Evolutionary conservation across 1,139 yeast species (phyloP).

Genomic region (Lodderomyces pseudojiufengensis): DNA sequence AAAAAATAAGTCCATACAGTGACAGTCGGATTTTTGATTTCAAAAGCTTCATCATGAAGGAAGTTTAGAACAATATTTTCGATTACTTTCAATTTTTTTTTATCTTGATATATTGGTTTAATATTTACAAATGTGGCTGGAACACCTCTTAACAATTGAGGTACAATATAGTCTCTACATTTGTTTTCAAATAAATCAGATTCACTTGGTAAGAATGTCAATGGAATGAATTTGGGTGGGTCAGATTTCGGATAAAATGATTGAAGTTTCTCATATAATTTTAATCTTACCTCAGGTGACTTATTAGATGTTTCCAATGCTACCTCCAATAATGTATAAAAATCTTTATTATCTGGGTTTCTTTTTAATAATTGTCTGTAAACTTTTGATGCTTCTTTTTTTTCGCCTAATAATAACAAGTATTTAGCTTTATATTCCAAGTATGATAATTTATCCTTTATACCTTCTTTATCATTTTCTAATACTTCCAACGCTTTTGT

Average conservation of each 20-base stretch:
- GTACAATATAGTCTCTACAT: constrained; percentile 50
- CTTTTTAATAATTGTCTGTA: constrained; percentile 74
- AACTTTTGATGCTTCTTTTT: constrained; percentile 61
- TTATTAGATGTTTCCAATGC: constrained; percentile 47
- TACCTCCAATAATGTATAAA: constrained; percentile 64
- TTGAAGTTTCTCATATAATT: constrained; percentile 61
- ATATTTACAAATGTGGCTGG: constrained; percentile 88
- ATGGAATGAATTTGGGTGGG: constrained; percentile 73
- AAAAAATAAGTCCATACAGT: constrained; percentile 77
- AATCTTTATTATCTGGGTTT: constrained; percentile 75
- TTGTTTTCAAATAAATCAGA: constrained; percentile 42
- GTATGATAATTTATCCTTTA: constrained; percentile 61
- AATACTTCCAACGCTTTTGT: constrained; percentile 62
- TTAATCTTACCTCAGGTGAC: constrained; percentile 39
- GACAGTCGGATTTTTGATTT: constrained; percentile 44
- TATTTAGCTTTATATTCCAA: constrained; percentile 69
- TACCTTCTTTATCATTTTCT: constrained; percentile 48
- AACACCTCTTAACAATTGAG: constrained; percentile 72
- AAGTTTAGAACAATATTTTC: constrained; percentile 54
- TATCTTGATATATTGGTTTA: constrained; percentile 68
- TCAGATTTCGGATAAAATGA: constrained; percentile 80
- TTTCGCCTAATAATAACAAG: constrained; percentile 34
- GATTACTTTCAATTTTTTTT: constrained; percentile 45
- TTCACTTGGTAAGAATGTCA: constrained; percentile 63
- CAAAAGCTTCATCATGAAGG: constrained; percentile 26